phyloP scores from a whole-genome alignment of 169 alveolate species.

The Plasmodium sp. region DNA sequence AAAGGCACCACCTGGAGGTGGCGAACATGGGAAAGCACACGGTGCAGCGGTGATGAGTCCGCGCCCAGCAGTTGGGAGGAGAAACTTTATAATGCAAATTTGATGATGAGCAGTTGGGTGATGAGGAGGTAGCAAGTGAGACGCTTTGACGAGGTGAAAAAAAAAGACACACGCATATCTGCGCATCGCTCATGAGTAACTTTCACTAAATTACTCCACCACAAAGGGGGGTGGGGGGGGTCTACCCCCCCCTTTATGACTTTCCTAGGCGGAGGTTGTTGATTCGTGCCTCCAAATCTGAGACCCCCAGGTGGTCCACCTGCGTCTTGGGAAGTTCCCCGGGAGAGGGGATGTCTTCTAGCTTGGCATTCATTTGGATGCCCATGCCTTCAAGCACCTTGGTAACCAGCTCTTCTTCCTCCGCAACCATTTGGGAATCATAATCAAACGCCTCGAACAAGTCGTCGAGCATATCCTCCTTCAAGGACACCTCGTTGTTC shows the following conservation, averaged over 20 bases:
- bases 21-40: neutral
- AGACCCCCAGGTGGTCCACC: neutral
- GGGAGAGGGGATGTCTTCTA: slow-evolving; percentile 21
- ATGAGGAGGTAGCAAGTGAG: neutral
- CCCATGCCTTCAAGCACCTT: slow-evolving; percentile 49
- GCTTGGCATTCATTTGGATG: slow-evolving; percentile 16
- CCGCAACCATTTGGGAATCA: slow-evolving; percentile 39
- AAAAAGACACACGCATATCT: neutral
- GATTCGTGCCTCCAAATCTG: slow-evolving; percentile 13
- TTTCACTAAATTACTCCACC: neutral
- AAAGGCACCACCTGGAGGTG: neutral
- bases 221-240: neutral
- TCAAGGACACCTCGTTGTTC: slow-evolving; percentile 27
- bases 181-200: neutral
- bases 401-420: slow-evolving; percentile 40
- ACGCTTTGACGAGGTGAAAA: neutral
- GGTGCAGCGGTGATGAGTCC: neutral
- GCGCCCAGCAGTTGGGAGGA: neutral
- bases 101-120: neutral
- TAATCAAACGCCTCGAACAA: slow-evolving; percentile 38
- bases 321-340: neutral
- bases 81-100: neutral
- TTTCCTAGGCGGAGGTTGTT: slow-evolving; percentile 30
- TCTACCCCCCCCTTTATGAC: neutral
- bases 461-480: slow-evolving; percentile 61